Base-by-base conservation (phyloP, 2,329 filamentous ascomycete genomes). In the Leptosphaerulina australis region DNA sequence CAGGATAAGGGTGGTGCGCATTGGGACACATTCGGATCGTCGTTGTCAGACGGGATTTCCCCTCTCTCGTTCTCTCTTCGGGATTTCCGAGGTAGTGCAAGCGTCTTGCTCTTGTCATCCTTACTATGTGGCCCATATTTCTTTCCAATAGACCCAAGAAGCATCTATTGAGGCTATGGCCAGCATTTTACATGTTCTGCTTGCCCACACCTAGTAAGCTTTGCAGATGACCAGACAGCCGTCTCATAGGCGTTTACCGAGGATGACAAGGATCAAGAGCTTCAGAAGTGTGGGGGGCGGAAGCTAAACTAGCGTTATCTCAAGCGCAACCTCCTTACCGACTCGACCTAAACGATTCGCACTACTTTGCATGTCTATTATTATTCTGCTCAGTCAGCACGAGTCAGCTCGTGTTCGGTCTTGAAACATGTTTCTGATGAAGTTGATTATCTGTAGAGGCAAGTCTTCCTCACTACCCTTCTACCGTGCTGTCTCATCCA, bases 261-360 rank as follows among this genome's bases (percentile, higher is more conserved):
- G 5, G 22, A 12, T 25, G 18, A 7, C 25, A 15, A 26, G 20
- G 43, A 33, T 31, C 8, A 12, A 12, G 15, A 20, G 8, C 11
- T 6, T 5, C 5, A 5, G 4, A 14, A 20, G 6, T 31, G 26
- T 25, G 43, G 34, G 43, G 26, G n/a, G 14, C 43, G 33, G 43
- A 26, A 37, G 34, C 34, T 37, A 38, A 21, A n/a, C 14, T n/a
- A 30, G 28, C 15, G 8, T 18, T 10, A n/a, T 15, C 20, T 1
- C 26, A 25, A 33, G n/a, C n/a, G 11, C 25, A 25, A 24, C 20
- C 4, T 12, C 21, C 18, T n/a, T 18, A 14, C 43, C 20, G 33
- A 45, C 43, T 37, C 43, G 43, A 45, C 34, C 14, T 30, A 3
- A 31, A 20, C 18, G 43, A 45, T 31, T 45, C 33, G 31, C 36